Base-by-base conservation (phyloP, 2,329 filamentous ascomycete genomes). In the Cordyceps farinosa region DNA sequence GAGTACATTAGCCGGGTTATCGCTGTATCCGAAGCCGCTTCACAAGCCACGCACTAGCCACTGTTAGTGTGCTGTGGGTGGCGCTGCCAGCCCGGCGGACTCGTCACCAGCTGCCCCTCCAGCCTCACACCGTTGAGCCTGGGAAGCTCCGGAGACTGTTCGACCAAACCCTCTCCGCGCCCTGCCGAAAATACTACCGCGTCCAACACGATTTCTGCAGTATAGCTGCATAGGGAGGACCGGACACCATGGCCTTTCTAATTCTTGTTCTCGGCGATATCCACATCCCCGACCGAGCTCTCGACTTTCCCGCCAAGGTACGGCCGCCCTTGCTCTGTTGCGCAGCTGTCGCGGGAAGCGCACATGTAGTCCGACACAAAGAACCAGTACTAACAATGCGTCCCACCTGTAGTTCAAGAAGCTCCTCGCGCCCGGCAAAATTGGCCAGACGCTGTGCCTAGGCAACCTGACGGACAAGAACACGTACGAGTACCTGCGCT, bases 251-350 rank as follows among this genome's bases (percentile, higher is more conserved):
- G 81, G 91, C 92, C 67, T 91, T 94, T 78, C 84, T 97, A 69
- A 92, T 96, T 74, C 86, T 97, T 74, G 91, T 95, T 73, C 91
- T 97, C 70, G 92, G 92, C 76, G 92, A 97, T 80, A 86, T 97
- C 61, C 92, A 96, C 80, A 96, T 97, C 78, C 92, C 92, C 71
- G 92, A 97, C 78, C 85, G 92, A 75, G 92, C 92, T 70, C 87
- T 95, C 67, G 92, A 96, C 76, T 93, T 97, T 72, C 92, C 92
- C 65, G 84, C 89, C 76, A 96, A 96, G 87, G 92, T 92, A 82
- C 69, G 67, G 40, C 17, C 52, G 22, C 38, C 44, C 27, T 40
- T 52, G 40, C 30, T 40, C 55, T 42, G 22, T 52, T 55, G 42
- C 30, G 17, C 1, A 27, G 40, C 32, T 22, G n/a, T 29, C 30